These are phyloP conservation scores for Papilionanthe hybrid DNA, from an alignment of 116 monocot species.

Conservation along the genomic window DNA sequence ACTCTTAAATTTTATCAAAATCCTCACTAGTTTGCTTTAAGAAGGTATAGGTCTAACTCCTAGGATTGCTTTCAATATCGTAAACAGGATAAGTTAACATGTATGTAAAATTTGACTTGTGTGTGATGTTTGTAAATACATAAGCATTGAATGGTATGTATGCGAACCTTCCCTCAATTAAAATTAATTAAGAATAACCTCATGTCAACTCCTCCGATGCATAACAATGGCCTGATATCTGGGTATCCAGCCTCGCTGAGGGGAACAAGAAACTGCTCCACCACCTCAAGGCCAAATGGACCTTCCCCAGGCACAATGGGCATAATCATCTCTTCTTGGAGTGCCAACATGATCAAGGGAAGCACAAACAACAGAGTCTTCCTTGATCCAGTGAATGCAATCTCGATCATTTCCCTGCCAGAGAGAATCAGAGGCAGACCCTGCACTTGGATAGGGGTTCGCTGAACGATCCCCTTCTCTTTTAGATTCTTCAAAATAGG, in stretches of 20 bases:
- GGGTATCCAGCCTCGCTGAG: constrained; percentile 71
- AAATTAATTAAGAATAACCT: constrained; percentile 8
- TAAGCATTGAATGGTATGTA: too few species aligned
- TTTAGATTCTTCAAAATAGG: constrained; percentile 66
- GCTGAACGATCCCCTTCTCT: constrained; percentile 75
- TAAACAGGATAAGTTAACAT: too few species aligned
- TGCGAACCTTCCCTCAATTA: too few species aligned
- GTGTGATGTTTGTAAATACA: too few species aligned
- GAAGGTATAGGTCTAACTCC: too few species aligned
- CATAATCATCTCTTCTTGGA: constrained; percentile 90
- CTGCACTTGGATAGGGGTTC: constrained; percentile 91
- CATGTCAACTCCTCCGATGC: constrained; percentile 98
- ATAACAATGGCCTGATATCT: constrained; percentile 71
- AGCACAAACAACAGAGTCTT: constrained; percentile 89
- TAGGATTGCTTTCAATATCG: too few species aligned
- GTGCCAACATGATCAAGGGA: constrained; percentile 77
- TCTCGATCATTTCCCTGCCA: constrained; percentile 93
- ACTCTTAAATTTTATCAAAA: too few species aligned
- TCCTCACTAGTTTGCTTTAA: too few species aligned
- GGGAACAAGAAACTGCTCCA: constrained; percentile 67
- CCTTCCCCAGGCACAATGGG: constrained; percentile 86
- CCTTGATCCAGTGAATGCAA: constrained; percentile 90
- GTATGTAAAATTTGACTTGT: too few species aligned
- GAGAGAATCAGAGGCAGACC: constrained; percentile 74
- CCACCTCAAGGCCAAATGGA: constrained; percentile 87